These are phyloP conservation scores for Rusavskia elegans DNA, from an alignment of 495 filamentous ascomycete genomes.

Conservation along the genomic window DNA sequence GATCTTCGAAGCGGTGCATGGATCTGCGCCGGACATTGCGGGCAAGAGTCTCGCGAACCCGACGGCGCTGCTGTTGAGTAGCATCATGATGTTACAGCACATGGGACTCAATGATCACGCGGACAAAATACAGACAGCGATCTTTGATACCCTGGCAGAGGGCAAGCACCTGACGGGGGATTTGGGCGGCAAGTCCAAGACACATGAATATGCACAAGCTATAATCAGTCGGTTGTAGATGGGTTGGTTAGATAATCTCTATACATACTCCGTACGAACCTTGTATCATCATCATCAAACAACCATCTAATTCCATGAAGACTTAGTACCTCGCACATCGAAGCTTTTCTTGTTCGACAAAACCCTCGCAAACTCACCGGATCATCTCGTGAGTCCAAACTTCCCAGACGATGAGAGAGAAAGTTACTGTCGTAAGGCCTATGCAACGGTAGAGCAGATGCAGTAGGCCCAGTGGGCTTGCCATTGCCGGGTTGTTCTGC, in stretches of 20 bases:
- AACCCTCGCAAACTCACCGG: too few species aligned
- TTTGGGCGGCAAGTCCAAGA: slow-evolving; percentile 87
- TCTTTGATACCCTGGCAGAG: slow-evolving; percentile 85
- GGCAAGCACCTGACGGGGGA: slow-evolving; percentile 91
- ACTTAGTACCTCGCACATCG: too few species aligned
- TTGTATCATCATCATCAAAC: too few species aligned
- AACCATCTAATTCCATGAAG: too few species aligned
- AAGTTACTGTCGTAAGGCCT: too few species aligned
- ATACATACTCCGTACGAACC: background rate
- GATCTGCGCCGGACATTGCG: slow-evolving; percentile 93
- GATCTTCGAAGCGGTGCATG: slow-evolving; percentile 99
- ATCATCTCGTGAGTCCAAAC: too few species aligned
- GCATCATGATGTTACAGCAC: slow-evolving; percentile 98
- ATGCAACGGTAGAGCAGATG: too few species aligned
- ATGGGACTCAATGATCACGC: slow-evolving; percentile 85
- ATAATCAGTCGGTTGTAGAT: slow-evolving; percentile 73
- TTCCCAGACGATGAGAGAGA: too few species aligned
- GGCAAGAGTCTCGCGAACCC: slow-evolving; percentile 93
- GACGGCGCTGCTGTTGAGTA: slow-evolving; percentile 76
- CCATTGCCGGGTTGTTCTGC: too few species aligned
- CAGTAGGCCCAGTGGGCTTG: too few species aligned
- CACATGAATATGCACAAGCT: slow-evolving; percentile 74
- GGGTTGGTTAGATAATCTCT: background rate
- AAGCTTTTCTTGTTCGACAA: too few species aligned
- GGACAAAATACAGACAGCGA: slow-evolving; percentile 77